Percentiles rank a stretch among this genome's conserved stretches.
These are phyloP conservation scores for Paraphaeosphaeria minitans DNA, from an alignment of 2,329 filamentous ascomycete genomes.

Conservation along the genomic window DNA sequence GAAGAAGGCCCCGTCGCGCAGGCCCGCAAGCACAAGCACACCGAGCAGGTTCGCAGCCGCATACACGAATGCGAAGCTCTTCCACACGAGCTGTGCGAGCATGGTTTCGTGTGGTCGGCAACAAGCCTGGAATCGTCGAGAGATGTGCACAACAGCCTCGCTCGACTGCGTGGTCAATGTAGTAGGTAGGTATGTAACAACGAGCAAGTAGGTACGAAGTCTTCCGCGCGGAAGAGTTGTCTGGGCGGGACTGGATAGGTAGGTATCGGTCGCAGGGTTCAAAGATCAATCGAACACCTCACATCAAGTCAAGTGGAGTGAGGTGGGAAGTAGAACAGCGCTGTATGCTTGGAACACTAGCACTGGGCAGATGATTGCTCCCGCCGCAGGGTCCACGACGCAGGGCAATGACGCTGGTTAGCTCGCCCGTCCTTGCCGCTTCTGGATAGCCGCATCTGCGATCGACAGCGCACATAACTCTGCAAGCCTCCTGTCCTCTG, in stretches of 20 bases:
- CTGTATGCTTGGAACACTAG: background rate
- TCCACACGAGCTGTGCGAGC: constrained; percentile 30
- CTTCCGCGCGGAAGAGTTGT: background rate
- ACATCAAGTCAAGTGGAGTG: background rate
- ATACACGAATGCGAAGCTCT: constrained; percentile 36
- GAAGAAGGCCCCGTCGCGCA: constrained; percentile 37
- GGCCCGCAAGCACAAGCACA: constrained; percentile 27
- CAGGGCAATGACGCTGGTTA: constrained; percentile 15
- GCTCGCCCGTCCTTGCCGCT: constrained; percentile 11
- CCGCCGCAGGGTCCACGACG: constrained; percentile 11
- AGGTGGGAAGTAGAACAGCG: background rate
- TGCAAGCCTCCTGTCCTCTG: background rate
- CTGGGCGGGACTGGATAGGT: background rate
- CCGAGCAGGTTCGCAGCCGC: constrained; percentile 34
- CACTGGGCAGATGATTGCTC: constrained; percentile 11
- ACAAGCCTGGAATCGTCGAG: background rate
- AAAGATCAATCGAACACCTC: background rate
- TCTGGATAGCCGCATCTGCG: constrained; percentile 8
- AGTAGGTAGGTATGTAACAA: too few relatives aligned
- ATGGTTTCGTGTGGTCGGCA: constrained; percentile 6
- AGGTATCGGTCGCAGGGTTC: background rate
- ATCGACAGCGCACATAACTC: background rate
- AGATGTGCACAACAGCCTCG: background rate
- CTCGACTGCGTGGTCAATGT: background rate
- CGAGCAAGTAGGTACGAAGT: background rate